phyloP scores from a whole-genome alignment of 371 early-diverging fungal species.

The Mortierella sp. region DNA sequence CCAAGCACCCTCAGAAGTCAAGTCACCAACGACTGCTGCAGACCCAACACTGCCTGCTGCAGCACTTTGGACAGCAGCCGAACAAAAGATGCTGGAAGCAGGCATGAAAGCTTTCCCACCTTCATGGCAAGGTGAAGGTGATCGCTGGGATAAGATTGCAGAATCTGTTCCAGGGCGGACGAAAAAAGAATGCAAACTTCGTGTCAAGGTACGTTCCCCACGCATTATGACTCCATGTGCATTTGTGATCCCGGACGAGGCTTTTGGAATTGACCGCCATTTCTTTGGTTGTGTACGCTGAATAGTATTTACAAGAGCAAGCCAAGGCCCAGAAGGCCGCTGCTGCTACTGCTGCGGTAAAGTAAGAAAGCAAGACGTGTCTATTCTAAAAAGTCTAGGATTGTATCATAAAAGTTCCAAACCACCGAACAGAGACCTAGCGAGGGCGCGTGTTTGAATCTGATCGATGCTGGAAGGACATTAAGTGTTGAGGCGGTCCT shows the following conservation, averaged over 20 bases:
- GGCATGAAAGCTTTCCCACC: constrained; percentile 68
- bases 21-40: neutral
- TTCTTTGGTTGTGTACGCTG: neutral
- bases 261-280: too few species aligned
- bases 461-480: too few species aligned
- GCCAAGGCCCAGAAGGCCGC: constrained; percentile 55
- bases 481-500: too few species aligned
- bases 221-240: neutral
- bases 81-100: constrained; percentile 62
- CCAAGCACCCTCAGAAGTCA: too few species aligned
- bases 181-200: constrained; percentile 68
- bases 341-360: constrained; percentile 12
- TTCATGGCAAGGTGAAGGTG: constrained; percentile 61
- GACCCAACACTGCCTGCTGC: constrained; percentile 22
- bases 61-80: constrained; percentile 60
- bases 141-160: constrained; percentile 73
- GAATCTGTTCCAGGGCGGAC: constrained; percentile 62
- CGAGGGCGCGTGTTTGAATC: too few species aligned
- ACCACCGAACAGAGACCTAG: too few species aligned
- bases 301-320: constrained; percentile 55
- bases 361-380: neutral
- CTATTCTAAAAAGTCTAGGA: neutral
- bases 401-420: too few species aligned
- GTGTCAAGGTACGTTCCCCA: constrained; percentile 60
- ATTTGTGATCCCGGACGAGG: neutral